Percentiles rank a stretch among this genome's conserved stretches.
Conservation (phyloP, 2,329 filamentous ascomycete species). For the Colletotrichum sp. region DNA sequence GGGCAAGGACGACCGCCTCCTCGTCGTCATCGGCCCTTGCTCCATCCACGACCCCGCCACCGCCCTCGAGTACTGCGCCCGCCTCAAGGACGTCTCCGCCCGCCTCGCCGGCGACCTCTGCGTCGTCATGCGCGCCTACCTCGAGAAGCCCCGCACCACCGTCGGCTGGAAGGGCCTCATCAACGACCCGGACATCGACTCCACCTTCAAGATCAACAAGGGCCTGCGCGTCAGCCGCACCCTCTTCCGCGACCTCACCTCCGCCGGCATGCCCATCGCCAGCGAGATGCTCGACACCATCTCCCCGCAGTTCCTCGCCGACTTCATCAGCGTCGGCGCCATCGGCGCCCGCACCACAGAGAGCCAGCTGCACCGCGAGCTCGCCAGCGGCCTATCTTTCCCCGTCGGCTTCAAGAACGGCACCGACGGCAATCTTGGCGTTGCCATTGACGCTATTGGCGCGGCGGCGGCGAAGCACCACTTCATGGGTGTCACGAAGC, state of each 20-base stretch:
- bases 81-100: conserved; percentile 77
- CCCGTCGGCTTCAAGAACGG: conserved; percentile 99
- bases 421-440: conserved; percentile 88
- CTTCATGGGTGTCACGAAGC: conserved; percentile 99
- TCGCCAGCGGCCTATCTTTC: conserved; percentile 94
- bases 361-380: conserved; percentile 93
- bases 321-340: conserved; percentile 92
- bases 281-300: conserved; percentile 99
- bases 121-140: conserved; percentile 98
- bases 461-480: conserved; percentile 86
- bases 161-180: conserved; percentile 99
- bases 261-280: conserved; percentile 89
- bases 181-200: conserved; percentile 98
- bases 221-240: conserved; percentile 90
- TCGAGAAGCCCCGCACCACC: conserved; percentile 97
- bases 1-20: conserved; percentile 81
- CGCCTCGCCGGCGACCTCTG: conserved; percentile 84
- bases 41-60: conserved; percentile 93
- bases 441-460: conserved; percentile 96
- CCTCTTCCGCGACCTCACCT: conserved; percentile 90
- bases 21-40: conserved; percentile 95
- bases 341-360: conserved; percentile 97
- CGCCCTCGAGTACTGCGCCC: conserved; percentile 86
- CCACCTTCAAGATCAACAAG: conserved; percentile 99
- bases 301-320: conserved; percentile 95